Evolutionary conservation across 257 asterid species (phyloP), one percentile per base, ranked within the genome.

Genomic region (Gynochthodes officinalis): DNA sequence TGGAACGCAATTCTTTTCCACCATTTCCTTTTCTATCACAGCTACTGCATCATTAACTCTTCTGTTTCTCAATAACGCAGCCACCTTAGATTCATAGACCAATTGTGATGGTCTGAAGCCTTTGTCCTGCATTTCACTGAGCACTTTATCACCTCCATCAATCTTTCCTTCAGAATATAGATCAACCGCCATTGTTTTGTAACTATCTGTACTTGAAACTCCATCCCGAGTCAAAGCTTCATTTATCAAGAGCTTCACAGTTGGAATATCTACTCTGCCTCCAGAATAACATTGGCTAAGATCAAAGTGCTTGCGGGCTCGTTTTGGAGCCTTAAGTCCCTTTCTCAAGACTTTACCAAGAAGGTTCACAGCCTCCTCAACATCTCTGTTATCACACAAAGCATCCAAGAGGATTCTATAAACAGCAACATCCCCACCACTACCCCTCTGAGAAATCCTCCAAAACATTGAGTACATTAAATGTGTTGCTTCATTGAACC

Each of bases 391-490:
- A 25, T 94, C 99, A 76, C 96, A 91, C 39, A 94, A 67, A 35
- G 96, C 81, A 84, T 91, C 93, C 76, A 91, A 80, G 15, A 94
- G 85, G 54, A 77, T 85, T 79, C 96, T 80, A 64, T 91, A 91
- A 32, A 88, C 75, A 5, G 96, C 83, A 59, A 91, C 82, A 78
- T 94, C 97, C 23, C 85, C 88, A 73, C 93, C 90, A 71, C 93
- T 81, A 46, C 97, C 97, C 87, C 87, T 91, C 44, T 73, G 86
- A 76, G 98, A 91, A 79, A 86, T 80, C 82, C 90, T 88, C 96
- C 96, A 88, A 70, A 91, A 86, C 97, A 94, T 89, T 9, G 87
- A 84, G 78, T 88, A 79, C 76, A 94, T 79, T 80, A 94, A 81
- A 80, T 91, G 92, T 53, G 88, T 91, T 21, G 97, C 99, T 80